Base-by-base conservation (phyloP, 345 rosid genomes). In the Lepidium didymum region DNA sequence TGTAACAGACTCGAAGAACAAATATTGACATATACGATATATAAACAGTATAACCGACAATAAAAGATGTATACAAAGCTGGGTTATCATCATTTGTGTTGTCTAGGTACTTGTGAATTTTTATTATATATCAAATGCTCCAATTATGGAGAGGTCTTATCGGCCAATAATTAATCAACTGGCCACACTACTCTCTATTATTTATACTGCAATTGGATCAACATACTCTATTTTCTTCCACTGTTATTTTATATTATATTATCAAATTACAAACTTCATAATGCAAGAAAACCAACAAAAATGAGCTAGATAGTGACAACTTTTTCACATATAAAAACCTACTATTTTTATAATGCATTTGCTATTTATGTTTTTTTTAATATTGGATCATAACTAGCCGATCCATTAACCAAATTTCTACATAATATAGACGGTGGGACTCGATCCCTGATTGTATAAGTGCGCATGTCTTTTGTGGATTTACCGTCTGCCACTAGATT, bases 81-180 rank as follows among this genome's bases (percentile, higher is more conserved):
- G 46, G 16, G 49, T 49, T 57, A 64, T 51, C 51, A 62, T 44
- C 12, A 44, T 63, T 56, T 66, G 31, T 41, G 43, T 47, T 37
- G 31, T 47, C 10, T 64, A 40, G 53, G 53, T 65, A 57, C 67
- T 42, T 66, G 55, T 42, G 61, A 29, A 29, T 5, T 1, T 19
- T 60, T 56, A 50, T 47, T 36, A 15, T 47, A 4, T 37, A 15
- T 49, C 15, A 15, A 47, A 65, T 65, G 55, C 34, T 41, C 14
- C 76, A 72, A 64, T 72, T 64, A 72, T 72, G 41, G 52, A 72
- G 59, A 72, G 31, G 70, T 72, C 76, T 55, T 37, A 45, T 72
- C 64, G 43, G 1, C 44, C 59, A 64, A 72, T 64, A 56, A 45
- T 64, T 46, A 72, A 54, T 6, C 41, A 66, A 63, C 15, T 63